Percentiles rank a stretch among this genome's conserved stretches.
phyloP scores from a whole-genome alignment of 495 filamentous ascomycete genomes.

The Stereocaulon alpinum region DNA sequence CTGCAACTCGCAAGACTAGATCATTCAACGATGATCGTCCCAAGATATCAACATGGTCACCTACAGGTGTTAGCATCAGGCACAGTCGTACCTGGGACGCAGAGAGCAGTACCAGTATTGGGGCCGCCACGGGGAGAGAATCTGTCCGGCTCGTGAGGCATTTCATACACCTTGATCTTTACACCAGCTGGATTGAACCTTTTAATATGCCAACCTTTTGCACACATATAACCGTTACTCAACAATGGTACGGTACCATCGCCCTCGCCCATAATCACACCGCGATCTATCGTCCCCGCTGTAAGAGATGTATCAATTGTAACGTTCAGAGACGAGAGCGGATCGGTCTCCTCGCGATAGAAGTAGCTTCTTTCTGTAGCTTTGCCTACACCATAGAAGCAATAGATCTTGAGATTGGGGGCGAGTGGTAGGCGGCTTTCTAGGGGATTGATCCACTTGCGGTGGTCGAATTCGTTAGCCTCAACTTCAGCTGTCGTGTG shows the following conservation, averaged over 20 bases:
- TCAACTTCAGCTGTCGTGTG: constrained; percentile 73
- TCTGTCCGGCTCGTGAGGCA: constrained; percentile 90
- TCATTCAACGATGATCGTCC: constrained; percentile 85
- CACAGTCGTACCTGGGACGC: not conserved
- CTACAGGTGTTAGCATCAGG: constrained; percentile 24
- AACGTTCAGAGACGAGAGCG: constrained; percentile 59
- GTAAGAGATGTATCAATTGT: constrained; percentile 78
- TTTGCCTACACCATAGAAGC: constrained; percentile 93
- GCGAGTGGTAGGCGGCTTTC: constrained; percentile 82
- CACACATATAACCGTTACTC: constrained; percentile 91
- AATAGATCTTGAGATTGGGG: constrained; percentile 90
- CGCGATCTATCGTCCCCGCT: constrained; percentile 61
- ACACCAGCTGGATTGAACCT: constrained; percentile 82
- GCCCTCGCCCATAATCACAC: constrained; percentile 86
- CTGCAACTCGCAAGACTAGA: constrained; percentile 75
- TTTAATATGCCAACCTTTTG: constrained; percentile 81
- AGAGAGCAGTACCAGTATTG: constrained; percentile 56
- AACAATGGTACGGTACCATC: constrained; percentile 90
- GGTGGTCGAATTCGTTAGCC: constrained; percentile 67
- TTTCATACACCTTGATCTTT: constrained; percentile 78
- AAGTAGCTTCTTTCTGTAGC: constrained; percentile 86
- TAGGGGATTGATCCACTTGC: constrained; percentile 91
- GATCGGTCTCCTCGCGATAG: constrained; percentile 65
- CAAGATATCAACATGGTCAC: constrained; percentile 94
- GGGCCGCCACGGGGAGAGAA: constrained; percentile 88